These are phyloP conservation scores for Detonula confervacea DNA, from an alignment of 352 stramenopile genomes.

Conservation along the genomic window DNA sequence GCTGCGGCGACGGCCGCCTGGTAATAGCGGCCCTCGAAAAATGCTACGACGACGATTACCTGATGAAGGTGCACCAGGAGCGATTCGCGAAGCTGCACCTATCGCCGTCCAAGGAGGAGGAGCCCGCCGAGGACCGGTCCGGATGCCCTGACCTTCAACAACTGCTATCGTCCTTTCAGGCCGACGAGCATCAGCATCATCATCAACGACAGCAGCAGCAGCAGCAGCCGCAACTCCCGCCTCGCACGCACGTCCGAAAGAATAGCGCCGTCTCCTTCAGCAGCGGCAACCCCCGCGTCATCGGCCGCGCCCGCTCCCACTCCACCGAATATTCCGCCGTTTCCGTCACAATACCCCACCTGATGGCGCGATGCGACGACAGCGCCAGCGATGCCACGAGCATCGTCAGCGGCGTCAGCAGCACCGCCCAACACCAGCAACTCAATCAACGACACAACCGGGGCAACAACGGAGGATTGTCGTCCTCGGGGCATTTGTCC, in stretches of 20 bases:
- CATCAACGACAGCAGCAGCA: background rate
- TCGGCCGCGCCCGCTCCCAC: background rate
- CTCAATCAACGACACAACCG: too few relatives aligned
- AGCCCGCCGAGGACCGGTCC: too few relatives aligned
- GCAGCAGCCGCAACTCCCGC: background rate
- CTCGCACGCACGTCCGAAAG: background rate
- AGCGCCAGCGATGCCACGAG: too few relatives aligned
- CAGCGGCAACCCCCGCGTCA: background rate
- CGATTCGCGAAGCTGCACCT: background rate
- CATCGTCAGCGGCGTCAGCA: too few relatives aligned
- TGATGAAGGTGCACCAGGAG: slow-evolving; percentile 11
- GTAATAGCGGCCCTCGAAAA: slow-evolving; percentile 59
- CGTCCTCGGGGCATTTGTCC: too few relatives aligned
- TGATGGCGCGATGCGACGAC: too few relatives aligned
- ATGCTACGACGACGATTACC: slow-evolving; percentile 31
- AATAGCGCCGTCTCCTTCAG: background rate
- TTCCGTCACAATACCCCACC: too few relatives aligned
- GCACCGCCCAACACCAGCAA: too few relatives aligned
- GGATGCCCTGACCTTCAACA: too few relatives aligned
- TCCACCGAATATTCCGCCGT: too few relatives aligned
- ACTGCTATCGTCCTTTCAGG: too few relatives aligned
- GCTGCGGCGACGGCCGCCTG: slow-evolving; percentile 80
- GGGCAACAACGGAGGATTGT: too few relatives aligned
- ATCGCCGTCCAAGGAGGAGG: background rate
- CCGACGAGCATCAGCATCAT: background rate